Base-by-base conservation (phyloP, 345 rosid species). In the Brassica carinata region DNA sequence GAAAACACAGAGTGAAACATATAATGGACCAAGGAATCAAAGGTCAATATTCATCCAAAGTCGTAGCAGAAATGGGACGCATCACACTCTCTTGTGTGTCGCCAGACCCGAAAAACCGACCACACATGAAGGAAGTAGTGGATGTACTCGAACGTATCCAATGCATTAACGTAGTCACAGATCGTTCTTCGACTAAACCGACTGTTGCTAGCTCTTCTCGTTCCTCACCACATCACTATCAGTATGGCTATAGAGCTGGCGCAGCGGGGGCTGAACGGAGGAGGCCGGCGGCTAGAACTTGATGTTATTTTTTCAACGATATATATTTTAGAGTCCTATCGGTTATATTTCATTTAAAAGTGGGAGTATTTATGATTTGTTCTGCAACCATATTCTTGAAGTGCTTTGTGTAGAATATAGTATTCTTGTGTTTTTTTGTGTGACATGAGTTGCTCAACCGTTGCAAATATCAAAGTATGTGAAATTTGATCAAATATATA, bases 1-100 rank as follows among this genome's bases (percentile, higher is more conserved):
- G 79, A 5, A 87, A 82, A 76, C 82, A 65, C 45, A 89, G 71
- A 83, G 76, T 92, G 2, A 87, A 80, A 82, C 85, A 79, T 59
- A 83, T 90, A 17, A 86, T 94, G 83, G 98, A 94, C 78, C 84
- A 85, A 7, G 85, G 89, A 64, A 87, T 94, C 10, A 87, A 85
- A 55, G 85, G 75, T 1, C 78, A 81, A 38, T 90, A 87, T 87
- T 84, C 96, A 1, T 1, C 82, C 7, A 82, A 82, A 34, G 94
- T 80, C 1, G 93, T 86, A 0, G 18, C 58, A n/a, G 83, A 67
- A 67, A 80, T 82, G 14, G 98, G 87, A 18, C 74, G 77, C 19
- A 82, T 94, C 5, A 79, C 90, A 4, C 33, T 78, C 0, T 63
- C 64, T 15, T 94, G 97, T 77, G 33, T 87, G 57, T 86, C 88